Evolutionary conservation across 441 rosid genomes (phyloP).

Genomic region (Aquilaria agallochum): DNA sequence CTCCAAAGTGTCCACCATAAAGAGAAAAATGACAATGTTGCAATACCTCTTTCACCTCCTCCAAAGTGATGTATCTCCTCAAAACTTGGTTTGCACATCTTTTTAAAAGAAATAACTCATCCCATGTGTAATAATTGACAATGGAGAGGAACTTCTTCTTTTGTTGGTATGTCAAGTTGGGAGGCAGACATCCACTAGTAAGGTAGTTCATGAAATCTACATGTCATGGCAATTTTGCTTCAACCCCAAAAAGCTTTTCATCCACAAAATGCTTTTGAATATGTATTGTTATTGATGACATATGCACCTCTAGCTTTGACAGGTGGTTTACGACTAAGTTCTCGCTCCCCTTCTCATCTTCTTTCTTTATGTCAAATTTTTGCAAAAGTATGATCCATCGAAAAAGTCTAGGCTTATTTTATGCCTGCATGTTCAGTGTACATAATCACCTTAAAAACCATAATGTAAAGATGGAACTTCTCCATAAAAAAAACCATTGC

Average conservation of each 20-base stretch:
- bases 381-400: not conserved
- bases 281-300: no score
- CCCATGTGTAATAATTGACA: not conserved
- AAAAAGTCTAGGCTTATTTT: constrained; percentile 1
- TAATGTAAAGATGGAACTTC: not conserved
- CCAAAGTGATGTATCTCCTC: not conserved
- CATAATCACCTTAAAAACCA: not conserved
- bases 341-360: not conserved
- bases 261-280: constrained; percentile 1
- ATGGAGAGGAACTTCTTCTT: not conserved
- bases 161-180: not conserved
- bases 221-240: not conserved
- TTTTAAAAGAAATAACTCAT: not conserved
- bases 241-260: not conserved
- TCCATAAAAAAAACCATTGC: not conserved
- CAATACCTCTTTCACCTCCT: not conserved
- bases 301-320: not conserved
- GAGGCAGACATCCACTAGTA: no score
- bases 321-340: not conserved
- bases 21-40: not conserved
- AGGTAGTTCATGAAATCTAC: not conserved
- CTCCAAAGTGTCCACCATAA: not conserved
- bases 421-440: not conserved
- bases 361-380: not conserved
- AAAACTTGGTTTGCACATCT: not conserved